A percentile compares a stretch with the other conserved stretches of the same genome.
Conservation (phyloP, 2,329 filamentous ascomycete genomes). For the Colletotrichum spinosum region DNA sequence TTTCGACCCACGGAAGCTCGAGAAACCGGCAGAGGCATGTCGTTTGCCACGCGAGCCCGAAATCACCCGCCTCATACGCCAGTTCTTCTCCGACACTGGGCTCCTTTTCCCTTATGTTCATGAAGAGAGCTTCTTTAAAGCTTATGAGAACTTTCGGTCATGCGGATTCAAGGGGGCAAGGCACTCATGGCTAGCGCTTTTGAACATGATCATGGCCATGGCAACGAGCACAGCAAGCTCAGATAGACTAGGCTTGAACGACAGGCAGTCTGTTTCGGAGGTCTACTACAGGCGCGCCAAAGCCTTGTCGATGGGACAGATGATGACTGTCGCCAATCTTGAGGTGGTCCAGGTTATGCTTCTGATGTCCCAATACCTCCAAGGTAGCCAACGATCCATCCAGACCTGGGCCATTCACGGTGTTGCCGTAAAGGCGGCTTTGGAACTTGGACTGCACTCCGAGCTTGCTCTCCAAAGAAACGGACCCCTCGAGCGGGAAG, state of each 20-base stretch:
- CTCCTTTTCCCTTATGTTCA: slow-evolving; percentile 46
- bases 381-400: slow-evolving; percentile 64
- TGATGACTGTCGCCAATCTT: slow-evolving; percentile 54
- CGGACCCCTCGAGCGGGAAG: slow-evolving; percentile 56
- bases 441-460: slow-evolving; percentile 64
- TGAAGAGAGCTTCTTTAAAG: slow-evolving; percentile 41
- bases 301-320: slow-evolving; percentile 55
- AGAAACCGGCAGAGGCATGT: slow-evolving; percentile 16
- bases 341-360: slow-evolving; percentile 64
- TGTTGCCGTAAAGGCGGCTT: slow-evolving; percentile 61
- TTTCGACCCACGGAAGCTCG: slow-evolving; percentile 21
- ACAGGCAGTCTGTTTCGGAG: slow-evolving; percentile 54
- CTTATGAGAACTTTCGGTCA: slow-evolving; percentile 37
- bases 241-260: slow-evolving; percentile 44
- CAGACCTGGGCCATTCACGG: slow-evolving; percentile 67
- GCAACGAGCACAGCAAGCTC: slow-evolving; percentile 51
- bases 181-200: slow-evolving; percentile 61
- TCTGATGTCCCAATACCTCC: slow-evolving; percentile 62
- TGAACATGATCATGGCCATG: slow-evolving; percentile 64
- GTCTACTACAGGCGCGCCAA: slow-evolving; percentile 58
- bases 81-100: slow-evolving; percentile 45
- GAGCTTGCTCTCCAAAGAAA: slow-evolving; percentile 49
- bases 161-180: slow-evolving; percentile 48
- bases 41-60: slow-evolving; percentile 38
- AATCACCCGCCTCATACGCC: slow-evolving; percentile 38